Conservation (phyloP, 768 basidiomycete species). For the Lentinula raphanica region DNA sequence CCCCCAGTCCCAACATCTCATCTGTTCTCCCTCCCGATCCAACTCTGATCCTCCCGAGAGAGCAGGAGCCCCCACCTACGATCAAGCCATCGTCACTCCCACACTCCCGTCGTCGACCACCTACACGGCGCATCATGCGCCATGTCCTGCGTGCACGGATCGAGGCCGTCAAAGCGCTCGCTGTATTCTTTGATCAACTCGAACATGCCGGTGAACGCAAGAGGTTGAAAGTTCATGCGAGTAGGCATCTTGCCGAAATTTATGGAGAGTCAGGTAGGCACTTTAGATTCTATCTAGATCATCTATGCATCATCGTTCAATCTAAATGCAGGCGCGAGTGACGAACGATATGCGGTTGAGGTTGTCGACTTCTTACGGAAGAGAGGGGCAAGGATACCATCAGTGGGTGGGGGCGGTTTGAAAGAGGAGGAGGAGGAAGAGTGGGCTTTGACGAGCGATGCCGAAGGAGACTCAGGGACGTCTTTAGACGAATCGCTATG, state of each 20-base stretch:
- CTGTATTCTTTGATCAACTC: constrained; percentile 65
- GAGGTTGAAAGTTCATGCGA: constrained; percentile 34
- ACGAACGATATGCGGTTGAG: constrained; percentile 55
- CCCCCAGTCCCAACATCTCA: constrained; percentile 11
- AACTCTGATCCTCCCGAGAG: constrained; percentile 19
- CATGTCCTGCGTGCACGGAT: constrained; percentile 86
- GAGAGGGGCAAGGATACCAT: constrained; percentile 68
- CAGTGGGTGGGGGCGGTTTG: constrained; percentile 21
- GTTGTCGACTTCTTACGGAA: constrained; percentile 65
- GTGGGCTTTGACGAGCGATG: constrained; percentile 71
- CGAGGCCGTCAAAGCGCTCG: constrained; percentile 74
- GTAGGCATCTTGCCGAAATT: constrained; percentile 41
- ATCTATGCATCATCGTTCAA: neutral
- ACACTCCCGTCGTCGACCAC: constrained; percentile 44
- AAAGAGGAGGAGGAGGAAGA: constrained; percentile 48
- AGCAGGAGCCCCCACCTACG: constrained; percentile 32
- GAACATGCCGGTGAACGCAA: constrained; percentile 32
- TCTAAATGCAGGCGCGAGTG: neutral
- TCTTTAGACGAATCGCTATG: constrained; percentile 12
- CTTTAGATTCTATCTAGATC: neutral
- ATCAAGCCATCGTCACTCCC: constrained; percentile 14
- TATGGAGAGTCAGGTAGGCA: constrained; percentile 35
- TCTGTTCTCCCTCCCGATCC: constrained; percentile 11
- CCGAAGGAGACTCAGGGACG: constrained; percentile 30
- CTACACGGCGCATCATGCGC: constrained; percentile 79